These are phyloP conservation scores for Globisporangium emineosum DNA, from an alignment of 352 stramenopile genomes.

Conservation along the genomic window DNA sequence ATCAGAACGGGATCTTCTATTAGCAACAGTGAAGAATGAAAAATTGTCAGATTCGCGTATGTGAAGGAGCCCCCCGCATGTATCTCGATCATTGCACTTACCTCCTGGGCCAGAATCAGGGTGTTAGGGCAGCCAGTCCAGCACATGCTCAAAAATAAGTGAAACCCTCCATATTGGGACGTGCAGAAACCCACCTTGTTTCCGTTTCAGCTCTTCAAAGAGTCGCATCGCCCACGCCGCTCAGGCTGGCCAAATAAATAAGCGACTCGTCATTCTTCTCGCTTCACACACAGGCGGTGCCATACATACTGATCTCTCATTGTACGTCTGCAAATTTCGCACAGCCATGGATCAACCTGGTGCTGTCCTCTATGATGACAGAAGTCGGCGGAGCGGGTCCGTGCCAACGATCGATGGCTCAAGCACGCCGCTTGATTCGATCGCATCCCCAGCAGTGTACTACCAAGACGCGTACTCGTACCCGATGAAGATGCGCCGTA, in stretches of 20 bases:
- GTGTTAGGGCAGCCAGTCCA: background rate
- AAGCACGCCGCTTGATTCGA: constrained; percentile 31
- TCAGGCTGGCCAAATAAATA: too few species aligned
- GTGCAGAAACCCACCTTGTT: background rate
- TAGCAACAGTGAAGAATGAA: too few species aligned
- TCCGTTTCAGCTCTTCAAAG: background rate
- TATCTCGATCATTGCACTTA: background rate
- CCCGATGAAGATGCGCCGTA: constrained; percentile 16
- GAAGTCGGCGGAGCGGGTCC: constrained; percentile 4
- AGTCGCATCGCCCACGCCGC: too few species aligned
- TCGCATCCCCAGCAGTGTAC: constrained; percentile 38
- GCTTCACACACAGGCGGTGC: background rate
- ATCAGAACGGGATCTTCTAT: too few species aligned
- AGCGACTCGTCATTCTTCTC: background rate
- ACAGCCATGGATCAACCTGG: constrained; percentile 12
- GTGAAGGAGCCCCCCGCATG: too few species aligned
- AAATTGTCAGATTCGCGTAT: too few species aligned
- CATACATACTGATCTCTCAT: too few species aligned
- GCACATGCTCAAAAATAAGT: background rate
- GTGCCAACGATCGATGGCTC: constrained; percentile 10
- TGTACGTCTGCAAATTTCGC: too few species aligned
- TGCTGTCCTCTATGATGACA: constrained; percentile 17
- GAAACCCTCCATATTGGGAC: background rate
- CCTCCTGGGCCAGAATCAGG: background rate
- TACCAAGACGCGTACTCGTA: constrained; percentile 31